phyloP scores from a whole-genome alignment of 176 grass and related monocot genomes.

The Aechmea fasciata region DNA sequence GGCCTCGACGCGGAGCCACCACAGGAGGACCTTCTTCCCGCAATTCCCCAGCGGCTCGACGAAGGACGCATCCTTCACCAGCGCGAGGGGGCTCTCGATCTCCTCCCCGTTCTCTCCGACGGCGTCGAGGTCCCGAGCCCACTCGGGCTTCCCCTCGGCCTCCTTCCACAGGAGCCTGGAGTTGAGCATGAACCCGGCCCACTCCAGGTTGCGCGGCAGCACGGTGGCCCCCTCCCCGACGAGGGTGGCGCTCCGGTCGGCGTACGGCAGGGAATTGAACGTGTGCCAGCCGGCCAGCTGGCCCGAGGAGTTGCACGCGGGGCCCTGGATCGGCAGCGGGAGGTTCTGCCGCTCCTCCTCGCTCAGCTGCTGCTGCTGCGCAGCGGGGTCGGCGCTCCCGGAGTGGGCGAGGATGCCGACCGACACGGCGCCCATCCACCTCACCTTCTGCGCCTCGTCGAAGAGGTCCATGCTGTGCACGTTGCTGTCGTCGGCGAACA shows the following conservation, averaged over 20 bases:
- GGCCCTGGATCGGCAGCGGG: constrained; percentile 67
- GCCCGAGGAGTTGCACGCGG: constrained; percentile 55
- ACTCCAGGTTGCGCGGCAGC: constrained; percentile 60
- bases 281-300: constrained; percentile 58
- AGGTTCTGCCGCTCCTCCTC: constrained; percentile 47
- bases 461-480: constrained; percentile 96
- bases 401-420: constrained; percentile 77
- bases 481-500: constrained; percentile 95
- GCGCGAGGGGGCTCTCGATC: constrained; percentile 57
- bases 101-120: constrained; percentile 65
- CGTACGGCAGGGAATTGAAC: constrained; percentile 36
- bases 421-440: constrained; percentile 82
- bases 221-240: constrained; percentile 50
- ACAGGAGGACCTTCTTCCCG: constrained; percentile 54
- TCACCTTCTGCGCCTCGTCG: constrained; percentile 94
- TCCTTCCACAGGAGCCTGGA: constrained; percentile 70
- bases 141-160: constrained; percentile 69
- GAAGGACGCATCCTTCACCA: constrained; percentile 47
- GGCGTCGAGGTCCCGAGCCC: constrained; percentile 63
- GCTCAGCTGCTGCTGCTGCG: neutral
- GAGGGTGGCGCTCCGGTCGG: constrained; percentile 38
- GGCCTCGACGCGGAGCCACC: constrained; percentile 70
- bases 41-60: constrained; percentile 75
- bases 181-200: constrained; percentile 72
- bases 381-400: constrained; percentile 1